A percentile compares a stretch with the other conserved stretches of the same genome.
These are phyloP conservation scores for Exserohilum turcica DNA, from an alignment of 2,329 filamentous ascomycete genomes.

Conservation along the genomic window DNA sequence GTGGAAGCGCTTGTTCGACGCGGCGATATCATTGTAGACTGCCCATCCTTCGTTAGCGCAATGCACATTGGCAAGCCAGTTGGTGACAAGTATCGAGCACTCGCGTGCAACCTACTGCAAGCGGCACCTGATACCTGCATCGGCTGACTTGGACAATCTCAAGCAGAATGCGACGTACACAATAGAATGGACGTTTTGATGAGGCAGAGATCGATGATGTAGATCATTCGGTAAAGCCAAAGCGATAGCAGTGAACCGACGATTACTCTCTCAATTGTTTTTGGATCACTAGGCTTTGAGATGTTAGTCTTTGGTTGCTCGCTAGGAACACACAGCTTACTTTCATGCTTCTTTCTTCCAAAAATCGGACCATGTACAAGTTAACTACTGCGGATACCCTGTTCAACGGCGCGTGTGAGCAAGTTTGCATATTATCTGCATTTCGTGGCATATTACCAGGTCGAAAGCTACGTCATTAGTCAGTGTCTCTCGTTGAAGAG, in stretches of 20 bases:
- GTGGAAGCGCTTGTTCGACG: constrained; percentile 35
- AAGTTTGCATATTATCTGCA: background rate
- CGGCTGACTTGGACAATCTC: background rate
- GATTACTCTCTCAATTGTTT: constrained; percentile 17
- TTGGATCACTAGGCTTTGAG: background rate
- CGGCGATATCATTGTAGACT: constrained; percentile 40
- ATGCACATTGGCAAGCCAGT: background rate
- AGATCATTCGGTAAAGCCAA: constrained; percentile 39
- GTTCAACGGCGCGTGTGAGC: background rate
- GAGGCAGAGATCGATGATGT: constrained; percentile 36
- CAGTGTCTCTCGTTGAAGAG: background rate
- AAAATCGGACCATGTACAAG: constrained; percentile 32
- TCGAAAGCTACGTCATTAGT: constrained; percentile 32
- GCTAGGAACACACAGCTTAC: constrained; percentile 12
- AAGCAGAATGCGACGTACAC: constrained; percentile 10
- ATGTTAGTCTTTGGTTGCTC: background rate
- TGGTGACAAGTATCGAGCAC: background rate
- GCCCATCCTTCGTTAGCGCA: background rate
- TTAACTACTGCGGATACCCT: constrained; percentile 34
- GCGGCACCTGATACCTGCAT: background rate
- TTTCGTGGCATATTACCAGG: constrained; percentile 22
- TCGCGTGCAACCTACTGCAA: background rate
- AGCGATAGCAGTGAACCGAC: constrained; percentile 22
- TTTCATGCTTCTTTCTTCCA: constrained; percentile 26
- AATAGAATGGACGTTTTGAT: constrained; percentile 44